Evolutionary conservation across 345 rosid genomes (phyloP).

Genomic region (Ceriops tagal): DNA sequence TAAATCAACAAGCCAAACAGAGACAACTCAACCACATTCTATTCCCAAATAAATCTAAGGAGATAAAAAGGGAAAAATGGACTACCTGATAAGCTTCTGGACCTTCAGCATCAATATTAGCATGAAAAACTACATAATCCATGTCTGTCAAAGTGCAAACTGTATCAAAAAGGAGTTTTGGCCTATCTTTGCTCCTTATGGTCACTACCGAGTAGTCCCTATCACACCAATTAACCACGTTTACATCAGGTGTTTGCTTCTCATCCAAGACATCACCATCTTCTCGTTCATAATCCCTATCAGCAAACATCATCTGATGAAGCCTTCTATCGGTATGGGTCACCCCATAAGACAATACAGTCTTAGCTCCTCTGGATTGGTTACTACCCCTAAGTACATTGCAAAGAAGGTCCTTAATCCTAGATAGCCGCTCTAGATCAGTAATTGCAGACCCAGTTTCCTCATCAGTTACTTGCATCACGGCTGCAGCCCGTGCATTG

Average conservation of each 20-base stretch:
- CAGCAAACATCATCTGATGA: slow-evolving; percentile 98
- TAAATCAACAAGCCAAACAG: slow-evolving; percentile 1
- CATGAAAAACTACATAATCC: slow-evolving; percentile 92
- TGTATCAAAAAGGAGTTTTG: slow-evolving; percentile 85
- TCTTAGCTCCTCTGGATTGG: slow-evolving; percentile 61
- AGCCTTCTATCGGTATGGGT: slow-evolving; percentile 84
- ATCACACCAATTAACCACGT: slow-evolving; percentile 73
- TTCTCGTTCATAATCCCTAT: slow-evolving; percentile 74
- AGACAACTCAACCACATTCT: background rate
- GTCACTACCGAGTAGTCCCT: slow-evolving; percentile 85
- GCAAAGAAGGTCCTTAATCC: slow-evolving; percentile 62
- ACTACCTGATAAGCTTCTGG: slow-evolving; percentile 75
- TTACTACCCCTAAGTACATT: slow-evolving; percentile 80
- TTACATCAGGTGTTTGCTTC: slow-evolving; percentile 63
- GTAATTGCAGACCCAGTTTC: slow-evolving; percentile 59
- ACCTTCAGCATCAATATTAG: slow-evolving; percentile 66
- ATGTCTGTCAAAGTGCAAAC: slow-evolving; percentile 92
- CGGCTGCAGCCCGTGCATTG: slow-evolving; percentile 83
- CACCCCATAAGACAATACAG: slow-evolving; percentile 53
- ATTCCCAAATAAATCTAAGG: background rate
- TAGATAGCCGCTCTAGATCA: slow-evolving; percentile 58
- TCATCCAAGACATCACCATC: slow-evolving; percentile 48
- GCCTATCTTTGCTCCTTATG: slow-evolving; percentile 78
- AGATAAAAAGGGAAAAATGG: background rate
- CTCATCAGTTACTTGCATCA: slow-evolving; percentile 78